These are phyloP conservation scores for Cylindricascospora bacillispora DNA, from an alignment of 1,139 yeast genomes.

Conservation along the genomic window DNA sequence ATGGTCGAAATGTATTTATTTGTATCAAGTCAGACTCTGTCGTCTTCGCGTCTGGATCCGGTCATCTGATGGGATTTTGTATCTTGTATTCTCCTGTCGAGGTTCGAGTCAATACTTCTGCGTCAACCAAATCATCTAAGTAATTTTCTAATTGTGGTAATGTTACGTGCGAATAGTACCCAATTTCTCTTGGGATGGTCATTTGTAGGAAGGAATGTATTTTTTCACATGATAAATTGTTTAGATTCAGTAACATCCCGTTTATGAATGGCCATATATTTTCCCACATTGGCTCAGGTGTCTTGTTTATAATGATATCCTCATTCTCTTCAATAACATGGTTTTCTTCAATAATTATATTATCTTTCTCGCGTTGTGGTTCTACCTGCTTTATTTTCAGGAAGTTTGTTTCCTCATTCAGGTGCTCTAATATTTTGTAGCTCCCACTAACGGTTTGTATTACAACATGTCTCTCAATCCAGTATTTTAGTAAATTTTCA, in stretches of 20 bases:
- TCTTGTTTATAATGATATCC: slow-evolving; percentile 1
- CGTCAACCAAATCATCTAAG: slow-evolving; percentile 31
- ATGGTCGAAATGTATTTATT: too few relatives aligned
- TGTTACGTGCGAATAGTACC: slow-evolving; percentile 26
- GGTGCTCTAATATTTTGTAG: slow-evolving; percentile 15
- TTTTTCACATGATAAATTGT: slow-evolving; percentile 34
- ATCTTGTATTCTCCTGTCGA: too few relatives aligned
- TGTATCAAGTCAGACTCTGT: too few relatives aligned
- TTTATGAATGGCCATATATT: slow-evolving; percentile 32
- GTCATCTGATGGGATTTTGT: too few relatives aligned
- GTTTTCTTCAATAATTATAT: slow-evolving; percentile 6
- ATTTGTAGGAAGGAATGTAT: slow-evolving; percentile 42
- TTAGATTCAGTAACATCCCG: slow-evolving; percentile 46
- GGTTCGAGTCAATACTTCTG: slow-evolving; percentile 23
- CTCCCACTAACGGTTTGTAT: slow-evolving; percentile 6
- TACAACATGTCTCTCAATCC: slow-evolving; percentile 45
- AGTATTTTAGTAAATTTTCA: slow-evolving; percentile 34
- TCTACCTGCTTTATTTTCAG: too few relatives aligned
- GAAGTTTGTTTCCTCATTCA: slow-evolving; percentile 7
- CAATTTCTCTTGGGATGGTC: slow-evolving; percentile 40
- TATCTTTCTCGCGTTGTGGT: too few relatives aligned
- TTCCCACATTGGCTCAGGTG: slow-evolving; percentile 4
- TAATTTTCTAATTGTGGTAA: slow-evolving; percentile 29
- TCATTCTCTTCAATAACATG: slow-evolving; percentile 6
- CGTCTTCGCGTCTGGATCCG: too few relatives aligned